Base-by-base conservation (phyloP, 1,139 yeast species). In the Hansenula lynferdii region DNA sequence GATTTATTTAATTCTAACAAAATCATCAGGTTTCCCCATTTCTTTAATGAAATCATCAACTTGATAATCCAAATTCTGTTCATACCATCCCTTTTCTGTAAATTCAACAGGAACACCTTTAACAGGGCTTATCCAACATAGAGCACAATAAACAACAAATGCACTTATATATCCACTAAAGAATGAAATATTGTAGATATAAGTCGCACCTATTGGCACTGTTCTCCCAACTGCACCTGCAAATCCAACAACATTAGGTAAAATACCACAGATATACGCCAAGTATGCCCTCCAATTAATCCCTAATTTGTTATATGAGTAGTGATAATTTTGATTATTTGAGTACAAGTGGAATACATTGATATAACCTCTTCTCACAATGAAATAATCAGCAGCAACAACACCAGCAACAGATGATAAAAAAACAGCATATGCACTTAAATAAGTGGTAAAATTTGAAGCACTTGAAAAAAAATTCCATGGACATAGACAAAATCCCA, bases 401-500 rank as follows among this genome's bases (percentile, higher is more conserved):
- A 60, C 49, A 28, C 60, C 65, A 11, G 64, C 58, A 35, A 62
- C 57, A 29, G 67, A 64, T 8, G 58, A 63, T 34, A 62, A 48
- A 47, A 61, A 62, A 34, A 61, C 47, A 3, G 65, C 53, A 36
- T 62, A 57, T 17, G 67, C 68, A 20, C 65, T 56, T 43, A 65
- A 51, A 48, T 61, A 63, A 16, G 61, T 53, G 8, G 61, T 43
- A 32, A 56, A 51, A 31, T 60, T 55, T n/a, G 51, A 43, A 11
- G 66, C 65, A 28, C 56, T 54, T 38, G 50, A 49, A 34, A 53
- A 55, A 34, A 62, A 56, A 35, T 58, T 54, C 70, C 70, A 65
- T 20, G 69, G 69, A 39, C 63, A 64, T 42, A 64, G 56, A 18
- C 57, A 51, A 61, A 67, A 58, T 27, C 64, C 64, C 11, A 64